Percentiles rank a stretch among this genome's conserved stretches.
These are phyloP conservation scores for Umbelopsis isabellina DNA, from an alignment of 192 early-diverging fungal species.

Conservation along the genomic window DNA sequence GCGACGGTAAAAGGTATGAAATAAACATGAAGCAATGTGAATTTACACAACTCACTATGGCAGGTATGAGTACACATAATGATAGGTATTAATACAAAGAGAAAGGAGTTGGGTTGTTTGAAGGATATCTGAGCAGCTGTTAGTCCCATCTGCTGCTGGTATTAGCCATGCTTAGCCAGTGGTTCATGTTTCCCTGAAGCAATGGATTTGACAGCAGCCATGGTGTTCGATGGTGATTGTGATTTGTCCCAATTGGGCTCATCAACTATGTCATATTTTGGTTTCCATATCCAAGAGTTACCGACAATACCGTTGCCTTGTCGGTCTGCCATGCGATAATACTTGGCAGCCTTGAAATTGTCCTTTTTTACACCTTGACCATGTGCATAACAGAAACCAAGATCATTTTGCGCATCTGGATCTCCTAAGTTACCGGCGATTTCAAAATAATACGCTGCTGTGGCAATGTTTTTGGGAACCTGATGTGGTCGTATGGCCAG, in stretches of 20 bases:
- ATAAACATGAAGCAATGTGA: too few species aligned
- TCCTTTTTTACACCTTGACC: slow-evolving; percentile 80
- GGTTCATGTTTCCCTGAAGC: slow-evolving; percentile 6
- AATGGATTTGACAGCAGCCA: slow-evolving; percentile 10
- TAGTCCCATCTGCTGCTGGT: not conserved
- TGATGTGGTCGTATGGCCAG: not conserved
- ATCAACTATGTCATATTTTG: slow-evolving; percentile 63
- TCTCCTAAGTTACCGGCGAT: slow-evolving; percentile 81
- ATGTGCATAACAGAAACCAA: slow-evolving; percentile 74
- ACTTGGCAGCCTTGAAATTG: slow-evolving; percentile 71
- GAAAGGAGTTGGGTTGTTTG: too few species aligned
- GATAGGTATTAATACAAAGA: too few species aligned
- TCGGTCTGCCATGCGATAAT: slow-evolving; percentile 70
- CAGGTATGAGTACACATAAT: too few species aligned
- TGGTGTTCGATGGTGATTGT: not conserved
- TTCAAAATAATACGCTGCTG: slow-evolving; percentile 80
- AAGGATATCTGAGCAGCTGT: not conserved
- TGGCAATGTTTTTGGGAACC: slow-evolving; percentile 65
- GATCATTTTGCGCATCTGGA: slow-evolving; percentile 75
- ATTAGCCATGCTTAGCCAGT: not conserved
- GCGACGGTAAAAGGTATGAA: too few species aligned
- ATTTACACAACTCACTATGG: too few species aligned
- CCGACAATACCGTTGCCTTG: slow-evolving; percentile 71
- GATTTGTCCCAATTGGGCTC: slow-evolving; percentile 19
- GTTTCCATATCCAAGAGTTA: slow-evolving; percentile 85